phyloP scores from a whole-genome alignment of 805 yeast genomes.

The Sugiyamaella boreocaroliniensis region DNA sequence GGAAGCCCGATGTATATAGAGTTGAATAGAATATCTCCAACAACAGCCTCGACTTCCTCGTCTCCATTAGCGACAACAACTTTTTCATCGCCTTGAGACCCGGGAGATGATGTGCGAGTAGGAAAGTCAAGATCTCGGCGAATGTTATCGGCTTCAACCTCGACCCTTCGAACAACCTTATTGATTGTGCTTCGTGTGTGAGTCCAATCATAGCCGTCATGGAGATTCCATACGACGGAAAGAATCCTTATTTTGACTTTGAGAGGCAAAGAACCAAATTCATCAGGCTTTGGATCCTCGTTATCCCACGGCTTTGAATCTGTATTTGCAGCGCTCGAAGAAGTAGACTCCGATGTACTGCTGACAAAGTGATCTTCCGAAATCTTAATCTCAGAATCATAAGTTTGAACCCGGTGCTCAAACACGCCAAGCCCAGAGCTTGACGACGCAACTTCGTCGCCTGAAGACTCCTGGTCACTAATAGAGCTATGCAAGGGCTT shows the following conservation, averaged over 20 bases:
- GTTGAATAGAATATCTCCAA: conserved; percentile 64
- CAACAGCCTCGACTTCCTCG: conserved; percentile 25
- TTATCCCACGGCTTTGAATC: not conserved
- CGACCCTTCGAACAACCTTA: conserved; percentile 59
- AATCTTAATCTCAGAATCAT: conserved; percentile 13
- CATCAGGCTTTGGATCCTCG: not conserved
- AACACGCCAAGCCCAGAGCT: conserved; percentile 9
- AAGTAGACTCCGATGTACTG: conserved; percentile 7
- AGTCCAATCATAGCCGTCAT: conserved; percentile 92
- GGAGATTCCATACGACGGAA: conserved; percentile 37
- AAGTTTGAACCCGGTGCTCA: conserved; percentile 17
- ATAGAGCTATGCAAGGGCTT: not conserved
- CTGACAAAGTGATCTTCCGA: conserved; percentile 26
- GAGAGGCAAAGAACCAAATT: not conserved
- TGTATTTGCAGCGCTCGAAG: not conserved
- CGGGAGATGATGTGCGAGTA: not conserved
- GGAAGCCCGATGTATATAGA: conserved; percentile 70
- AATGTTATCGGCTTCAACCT: conserved; percentile 39
- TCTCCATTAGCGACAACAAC: conserved; percentile 14
- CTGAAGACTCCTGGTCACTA: not conserved
- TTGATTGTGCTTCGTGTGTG: conserved; percentile 62
- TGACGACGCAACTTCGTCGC: not conserved
- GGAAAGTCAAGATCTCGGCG: conserved; percentile 16
- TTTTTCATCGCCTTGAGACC: conserved; percentile 11
- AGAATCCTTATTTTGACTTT: not conserved